Conservation (phyloP, 108 stramenopile genomes). For the Discostella pseudostelligera region DNA sequence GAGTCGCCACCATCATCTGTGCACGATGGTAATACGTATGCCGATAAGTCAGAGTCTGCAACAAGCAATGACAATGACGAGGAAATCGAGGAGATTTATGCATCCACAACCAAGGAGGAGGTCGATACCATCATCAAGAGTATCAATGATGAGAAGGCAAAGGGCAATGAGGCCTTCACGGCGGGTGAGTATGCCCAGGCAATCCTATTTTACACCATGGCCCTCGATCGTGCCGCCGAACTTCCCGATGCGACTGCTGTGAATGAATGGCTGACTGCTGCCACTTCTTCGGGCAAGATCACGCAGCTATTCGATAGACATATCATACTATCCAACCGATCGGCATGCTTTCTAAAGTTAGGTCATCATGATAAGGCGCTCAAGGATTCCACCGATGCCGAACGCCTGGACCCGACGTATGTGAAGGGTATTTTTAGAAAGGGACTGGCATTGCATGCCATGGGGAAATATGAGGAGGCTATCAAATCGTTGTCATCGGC, state of each 20-base stretch:
- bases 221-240: constrained; percentile 81
- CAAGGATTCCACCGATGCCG: constrained; percentile 66
- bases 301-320: constrained; percentile 71
- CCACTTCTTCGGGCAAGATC: not conserved
- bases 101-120: constrained; percentile 59
- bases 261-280: constrained; percentile 16
- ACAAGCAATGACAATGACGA: constrained; percentile 51
- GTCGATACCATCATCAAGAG: constrained; percentile 67
- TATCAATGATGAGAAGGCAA: constrained; percentile 76
- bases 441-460: constrained; percentile 87
- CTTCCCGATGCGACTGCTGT: constrained; percentile 59
- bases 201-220: constrained; percentile 79
- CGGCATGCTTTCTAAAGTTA: constrained; percentile 87
- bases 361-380: constrained; percentile 91
- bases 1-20: not conserved
- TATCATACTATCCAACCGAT: constrained; percentile 78
- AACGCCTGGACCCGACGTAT: constrained; percentile 65
- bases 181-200: constrained; percentile 90
- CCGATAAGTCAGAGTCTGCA: constrained; percentile 47
- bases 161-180: constrained; percentile 86
- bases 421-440: constrained; percentile 87
- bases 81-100: constrained; percentile 66
- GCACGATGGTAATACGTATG: constrained; percentile 22
- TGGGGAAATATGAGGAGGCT: constrained; percentile 81
- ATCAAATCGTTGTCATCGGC: constrained; percentile 71